Evolutionary conservation across 1,284 basidiomycete genomes (phyloP).

Genomic region (Trichosporon inkin): DNA sequence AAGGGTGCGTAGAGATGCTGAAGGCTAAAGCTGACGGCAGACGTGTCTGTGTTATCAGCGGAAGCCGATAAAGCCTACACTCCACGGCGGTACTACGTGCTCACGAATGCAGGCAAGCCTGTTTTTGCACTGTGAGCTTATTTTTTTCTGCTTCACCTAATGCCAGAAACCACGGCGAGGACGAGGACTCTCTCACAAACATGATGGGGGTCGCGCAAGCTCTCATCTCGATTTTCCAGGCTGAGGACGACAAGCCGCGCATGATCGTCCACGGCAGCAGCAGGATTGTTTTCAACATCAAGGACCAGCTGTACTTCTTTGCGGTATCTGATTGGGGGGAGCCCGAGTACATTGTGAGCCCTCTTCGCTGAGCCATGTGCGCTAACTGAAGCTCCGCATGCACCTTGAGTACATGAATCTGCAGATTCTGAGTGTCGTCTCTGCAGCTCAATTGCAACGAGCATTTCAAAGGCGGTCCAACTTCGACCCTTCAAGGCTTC

Average conservation of each 20-base stretch:
- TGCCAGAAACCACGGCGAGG: conserved; percentile 39
- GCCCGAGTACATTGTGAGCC: conserved; percentile 82
- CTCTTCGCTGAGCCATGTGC: not conserved
- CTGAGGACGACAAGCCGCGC: conserved; percentile 73
- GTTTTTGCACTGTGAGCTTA: conserved; percentile 79
- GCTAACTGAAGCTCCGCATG: conserved; percentile 67
- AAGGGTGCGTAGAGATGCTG: not conserved
- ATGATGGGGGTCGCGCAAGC: conserved; percentile 92
- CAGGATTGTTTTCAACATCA: conserved; percentile 79
- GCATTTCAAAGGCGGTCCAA: conserved; percentile 86
- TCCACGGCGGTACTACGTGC: conserved; percentile 72
- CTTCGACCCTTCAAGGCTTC: conserved; percentile 79
- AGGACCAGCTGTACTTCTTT: conserved; percentile 83
- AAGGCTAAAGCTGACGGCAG: not conserved
- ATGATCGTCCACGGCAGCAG: conserved; percentile 55
- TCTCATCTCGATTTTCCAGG: conserved; percentile 80
- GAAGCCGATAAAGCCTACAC: conserved; percentile 1
- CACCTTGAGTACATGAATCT: conserved; percentile 93
- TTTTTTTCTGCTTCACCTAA: conserved; percentile 15
- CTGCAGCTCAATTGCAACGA: conserved; percentile 71
- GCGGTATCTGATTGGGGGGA: conserved; percentile 88
- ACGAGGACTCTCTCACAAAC: conserved; percentile 63
- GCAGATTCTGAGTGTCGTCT: conserved; percentile 85
- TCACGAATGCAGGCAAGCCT: conserved; percentile 93
- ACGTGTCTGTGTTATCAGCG: not conserved